Percentiles rank a stretch among this genome's conserved stretches.
These are phyloP conservation scores for Pichia sporocuriosa DNA, from an alignment of 805 yeast genomes.

Conservation along the genomic window DNA sequence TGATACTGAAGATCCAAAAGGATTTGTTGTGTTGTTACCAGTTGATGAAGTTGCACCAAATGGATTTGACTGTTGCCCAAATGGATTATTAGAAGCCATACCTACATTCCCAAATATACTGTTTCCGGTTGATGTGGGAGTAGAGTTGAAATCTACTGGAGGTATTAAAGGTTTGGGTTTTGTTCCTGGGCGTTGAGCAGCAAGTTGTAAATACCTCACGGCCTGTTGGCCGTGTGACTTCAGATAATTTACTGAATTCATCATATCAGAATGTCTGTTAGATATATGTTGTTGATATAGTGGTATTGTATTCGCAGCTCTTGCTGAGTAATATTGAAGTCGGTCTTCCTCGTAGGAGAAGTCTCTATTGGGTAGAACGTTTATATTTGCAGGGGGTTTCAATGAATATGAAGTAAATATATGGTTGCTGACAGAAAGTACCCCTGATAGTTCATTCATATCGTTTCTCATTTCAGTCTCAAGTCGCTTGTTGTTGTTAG, in stretches of 20 bases:
- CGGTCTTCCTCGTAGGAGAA: conserved; percentile 48
- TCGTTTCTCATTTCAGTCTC: conserved; percentile 23
- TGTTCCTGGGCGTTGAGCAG: conserved; percentile 28
- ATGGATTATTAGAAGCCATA: conserved; percentile 7
- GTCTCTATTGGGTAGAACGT: conserved; percentile 46
- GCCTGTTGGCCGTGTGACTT: conserved; percentile 40
- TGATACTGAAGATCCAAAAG: conserved; percentile 6
- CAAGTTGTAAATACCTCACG: conserved; percentile 49
- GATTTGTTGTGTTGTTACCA: not conserved
- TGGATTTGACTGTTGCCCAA: conserved; percentile 15
- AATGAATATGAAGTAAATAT: conserved; percentile 42
- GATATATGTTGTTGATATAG: conserved; percentile 36
- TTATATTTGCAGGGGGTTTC: conserved; percentile 41
- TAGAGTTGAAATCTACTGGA: conserved; percentile 2
- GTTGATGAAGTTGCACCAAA: conserved; percentile 19
- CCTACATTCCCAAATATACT: conserved; percentile 3
- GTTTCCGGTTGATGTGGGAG: not conserved
- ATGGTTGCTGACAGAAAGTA: conserved; percentile 20
- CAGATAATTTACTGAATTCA: conserved; percentile 34
- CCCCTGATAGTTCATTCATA: conserved; percentile 13
- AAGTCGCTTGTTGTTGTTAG: conserved; percentile 1
- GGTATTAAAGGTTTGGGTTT: conserved; percentile 28
- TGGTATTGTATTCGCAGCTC: conserved; percentile 29
- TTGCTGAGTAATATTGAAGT: conserved; percentile 39
- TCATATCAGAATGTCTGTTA: conserved; percentile 42